Evolutionary conservation across 257 asterid genomes (phyloP), one percentile per base, ranked within the genome.

Genomic region (Fraxinus pennsylvanica): DNA sequence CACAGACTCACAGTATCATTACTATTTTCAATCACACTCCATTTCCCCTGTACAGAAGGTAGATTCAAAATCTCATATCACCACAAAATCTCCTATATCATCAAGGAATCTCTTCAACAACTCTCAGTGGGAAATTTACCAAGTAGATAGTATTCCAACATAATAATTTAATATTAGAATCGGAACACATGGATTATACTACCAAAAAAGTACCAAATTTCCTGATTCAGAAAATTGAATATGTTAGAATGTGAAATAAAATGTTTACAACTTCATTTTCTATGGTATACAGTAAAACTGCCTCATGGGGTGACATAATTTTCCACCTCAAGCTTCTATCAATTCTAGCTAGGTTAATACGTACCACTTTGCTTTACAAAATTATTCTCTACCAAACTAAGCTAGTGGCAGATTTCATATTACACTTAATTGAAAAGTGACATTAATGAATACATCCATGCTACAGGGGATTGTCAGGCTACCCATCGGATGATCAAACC

Each of bases 401-500:
- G 47, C 30, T 33, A 27, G 57, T 10, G 9, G 5, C 32, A 32
- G 33, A 70, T 10, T 36, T 86, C 75, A 76, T 59, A 2, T 15
- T 81, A 65, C 76, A 61, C 79, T 36, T 47, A 89, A 73, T 1
- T 50, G 78, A 22, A 89, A 83, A 9, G 85, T 80, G 57, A 88
- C 19, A 63, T 80, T 7, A 10, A 66, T 17, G 50, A 91, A 91
- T 19, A 72, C 43, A 3, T 82, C 84, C 41, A 77, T 78, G 38
- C 73, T 52, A 76, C 89, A 90, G 3, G 92, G 93, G 35, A 90
- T 81, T 3, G 91, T 88, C 2, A 90, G 86, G 59, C 91, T 90
- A 0, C 94, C 96, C 89, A 85, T 88, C 1, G 90, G 91, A 82
- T 88, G 92, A 71, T 83, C 22, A 50, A 83, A 88, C 5, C 92